Percentiles rank a stretch among this genome's conserved stretches.
Evolutionary conservation across 108 stramenopile species (phyloP).

Genomic region (Nannochloropsis gaditana): DNA sequence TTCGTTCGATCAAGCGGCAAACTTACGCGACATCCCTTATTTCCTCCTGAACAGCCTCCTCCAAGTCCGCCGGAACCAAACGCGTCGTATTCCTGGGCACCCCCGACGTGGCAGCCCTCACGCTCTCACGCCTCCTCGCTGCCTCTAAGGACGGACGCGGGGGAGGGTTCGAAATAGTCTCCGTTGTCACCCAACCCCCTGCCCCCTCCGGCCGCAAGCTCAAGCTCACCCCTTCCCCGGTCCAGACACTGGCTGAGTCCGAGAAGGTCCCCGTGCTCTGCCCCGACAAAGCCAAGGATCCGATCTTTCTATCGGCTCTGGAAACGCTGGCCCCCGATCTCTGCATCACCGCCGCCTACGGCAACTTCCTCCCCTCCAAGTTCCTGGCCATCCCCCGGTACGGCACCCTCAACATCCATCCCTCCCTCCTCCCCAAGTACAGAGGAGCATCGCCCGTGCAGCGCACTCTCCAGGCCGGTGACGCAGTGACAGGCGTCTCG

Average conservation of each 20-base stretch:
- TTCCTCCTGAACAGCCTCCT: not conserved
- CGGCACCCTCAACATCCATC: conserved; percentile 95
- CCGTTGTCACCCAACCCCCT: conserved; percentile 88
- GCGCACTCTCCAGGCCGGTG: conserved; percentile 74
- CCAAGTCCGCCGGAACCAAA: not conserved
- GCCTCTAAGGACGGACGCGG: conserved; percentile 57
- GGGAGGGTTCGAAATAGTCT: conserved; percentile 68
- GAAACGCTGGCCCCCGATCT: conserved; percentile 73
- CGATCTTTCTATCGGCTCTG: conserved; percentile 65
- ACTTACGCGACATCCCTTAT: not conserved
- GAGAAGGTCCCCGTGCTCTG: conserved; percentile 65
- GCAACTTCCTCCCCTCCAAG: conserved; percentile 66
- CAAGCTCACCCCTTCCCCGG: conserved; percentile 68
- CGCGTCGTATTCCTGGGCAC: conserved; percentile 84
- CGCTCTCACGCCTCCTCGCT: conserved; percentile 66
- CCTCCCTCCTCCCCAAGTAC: conserved; percentile 83
- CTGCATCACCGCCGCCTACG: conserved; percentile 96
- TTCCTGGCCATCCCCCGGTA: conserved; percentile 33
- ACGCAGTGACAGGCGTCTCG: conserved; percentile 75
- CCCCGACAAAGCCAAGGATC: conserved; percentile 80
- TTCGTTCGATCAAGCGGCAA: not conserved
- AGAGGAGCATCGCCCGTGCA: conserved; percentile 94
- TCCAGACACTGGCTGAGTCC: conserved; percentile 73
- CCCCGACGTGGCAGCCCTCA: conserved; percentile 84
- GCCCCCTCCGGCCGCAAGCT: conserved; percentile 73